Conservation (phyloP, 257 asterid genomes). For the Gentiana macrophylla region DNA sequence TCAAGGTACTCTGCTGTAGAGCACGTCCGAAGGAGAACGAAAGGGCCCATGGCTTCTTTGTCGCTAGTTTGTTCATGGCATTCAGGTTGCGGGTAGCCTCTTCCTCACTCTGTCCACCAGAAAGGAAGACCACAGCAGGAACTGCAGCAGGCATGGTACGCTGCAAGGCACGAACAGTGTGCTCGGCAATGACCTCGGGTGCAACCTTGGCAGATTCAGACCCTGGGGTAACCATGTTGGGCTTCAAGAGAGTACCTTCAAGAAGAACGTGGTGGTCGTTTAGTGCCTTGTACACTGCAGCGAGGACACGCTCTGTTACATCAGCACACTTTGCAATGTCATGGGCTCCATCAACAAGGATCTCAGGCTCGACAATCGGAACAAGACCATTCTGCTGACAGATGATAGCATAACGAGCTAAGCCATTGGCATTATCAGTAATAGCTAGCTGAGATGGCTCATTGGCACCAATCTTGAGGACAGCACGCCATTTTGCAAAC, state of each 20-base stretch:
- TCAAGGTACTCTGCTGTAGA: constrained; percentile 86
- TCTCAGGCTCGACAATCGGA: constrained; percentile 74
- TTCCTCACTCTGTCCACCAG: constrained; percentile 96
- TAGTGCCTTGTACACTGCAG: constrained; percentile 67
- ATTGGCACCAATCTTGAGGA: constrained; percentile 66
- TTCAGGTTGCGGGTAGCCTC: constrained; percentile 79
- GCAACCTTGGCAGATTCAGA: constrained; percentile 50
- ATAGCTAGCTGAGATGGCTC: constrained; percentile 88
- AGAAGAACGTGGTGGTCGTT: constrained; percentile 65
- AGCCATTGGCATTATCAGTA: constrained; percentile 77
- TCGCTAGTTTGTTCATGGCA: constrained; percentile 74
- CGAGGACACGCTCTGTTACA: constrained; percentile 66
- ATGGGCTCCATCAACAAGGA: constrained; percentile 68
- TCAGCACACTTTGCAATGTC: constrained; percentile 57
- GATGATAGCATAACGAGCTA: constrained; percentile 90
- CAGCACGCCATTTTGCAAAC: constrained; percentile 95
- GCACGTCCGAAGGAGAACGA: constrained; percentile 95
- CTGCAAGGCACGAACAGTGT: constrained; percentile 79
- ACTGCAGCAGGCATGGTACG: constrained; percentile 95
- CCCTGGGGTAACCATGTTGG: constrained; percentile 80
- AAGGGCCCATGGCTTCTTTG: constrained; percentile 81
- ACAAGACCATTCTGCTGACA: constrained; percentile 88
- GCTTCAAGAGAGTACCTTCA: constrained; percentile 65
- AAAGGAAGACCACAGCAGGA: constrained; percentile 84
- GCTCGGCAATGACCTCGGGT: constrained; percentile 63